A percentile compares a stretch with the other conserved stretches of the same genome.
These are phyloP conservation scores for Chondrus crispus DNA, from an alignment of 23 red algal species.

Conservation along the genomic window DNA sequence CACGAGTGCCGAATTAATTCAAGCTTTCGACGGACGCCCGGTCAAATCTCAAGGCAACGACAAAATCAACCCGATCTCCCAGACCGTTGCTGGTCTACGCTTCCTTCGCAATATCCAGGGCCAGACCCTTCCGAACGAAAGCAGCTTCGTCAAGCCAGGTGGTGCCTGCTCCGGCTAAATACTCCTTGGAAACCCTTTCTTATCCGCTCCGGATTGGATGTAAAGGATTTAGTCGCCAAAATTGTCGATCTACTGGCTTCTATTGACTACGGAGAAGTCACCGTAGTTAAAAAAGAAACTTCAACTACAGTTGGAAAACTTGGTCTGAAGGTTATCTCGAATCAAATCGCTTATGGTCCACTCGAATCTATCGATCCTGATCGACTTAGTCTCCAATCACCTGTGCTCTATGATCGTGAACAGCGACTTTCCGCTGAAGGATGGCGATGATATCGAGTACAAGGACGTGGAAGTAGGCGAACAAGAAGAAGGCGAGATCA, in stretches of 20 bases:
- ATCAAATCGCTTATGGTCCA: neutral
- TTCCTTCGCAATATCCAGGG: conserved; percentile 16
- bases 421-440: neutral
- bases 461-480: conserved; percentile 20
- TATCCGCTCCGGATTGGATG: neutral
- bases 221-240: neutral
- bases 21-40: neutral
- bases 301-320: neutral
- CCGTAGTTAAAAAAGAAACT: neutral
- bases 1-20: neutral
- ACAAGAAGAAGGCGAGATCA: neutral
- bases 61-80: neutral
- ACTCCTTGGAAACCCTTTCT: neutral
- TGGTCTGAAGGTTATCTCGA: neutral
- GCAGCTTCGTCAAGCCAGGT: neutral
- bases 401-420: conserved; percentile 3
- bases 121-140: neutral
- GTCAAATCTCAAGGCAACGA: neutral
- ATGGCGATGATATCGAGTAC: conserved; percentile 28
- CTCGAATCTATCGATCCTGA: neutral
- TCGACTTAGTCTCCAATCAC: neutral
- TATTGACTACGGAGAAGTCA: neutral
- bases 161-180: neutral
- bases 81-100: conserved; percentile 6
- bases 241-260: neutral